Evolutionary conservation across 73 alveolate genomes (phyloP).

Genomic region (Paraurostyla sp.): DNA sequence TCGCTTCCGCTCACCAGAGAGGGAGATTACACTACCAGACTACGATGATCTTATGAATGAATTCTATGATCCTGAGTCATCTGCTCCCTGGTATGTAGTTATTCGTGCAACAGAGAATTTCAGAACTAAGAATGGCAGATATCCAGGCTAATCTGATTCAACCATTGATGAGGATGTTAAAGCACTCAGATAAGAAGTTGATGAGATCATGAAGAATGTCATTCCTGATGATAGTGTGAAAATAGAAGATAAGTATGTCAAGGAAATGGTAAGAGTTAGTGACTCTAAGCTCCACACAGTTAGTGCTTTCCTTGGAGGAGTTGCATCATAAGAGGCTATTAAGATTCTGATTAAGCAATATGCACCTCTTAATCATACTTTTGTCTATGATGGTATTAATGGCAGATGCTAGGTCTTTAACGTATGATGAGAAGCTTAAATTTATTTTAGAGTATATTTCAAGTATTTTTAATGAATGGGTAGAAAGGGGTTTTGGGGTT

Average conservation of each 20-base stretch:
- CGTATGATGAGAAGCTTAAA: constrained; percentile 65
- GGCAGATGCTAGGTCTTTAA: constrained; percentile 82
- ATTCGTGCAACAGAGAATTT: constrained; percentile 91
- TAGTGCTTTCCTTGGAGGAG: constrained; percentile 95
- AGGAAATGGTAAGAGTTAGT: constrained; percentile 91
- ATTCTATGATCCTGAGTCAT: constrained; percentile 79
- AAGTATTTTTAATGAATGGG: not conserved
- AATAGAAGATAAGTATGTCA: constrained; percentile 45
- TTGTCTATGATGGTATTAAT: constrained; percentile 91
- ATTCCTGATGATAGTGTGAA: constrained; percentile 55
- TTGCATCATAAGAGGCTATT: constrained; percentile 97
- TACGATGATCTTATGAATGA: constrained; percentile 81
- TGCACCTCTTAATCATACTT: constrained; percentile 95
- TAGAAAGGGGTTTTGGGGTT: too few relatives aligned
- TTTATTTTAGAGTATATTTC: not conserved
- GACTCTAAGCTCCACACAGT: constrained; percentile 89
- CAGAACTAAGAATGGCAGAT: constrained; percentile 75
- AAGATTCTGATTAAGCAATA: constrained; percentile 94
- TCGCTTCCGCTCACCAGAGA: constrained; percentile 38
- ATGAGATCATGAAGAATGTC: not conserved
- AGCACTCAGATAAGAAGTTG: constrained; percentile 2
- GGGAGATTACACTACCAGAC: constrained; percentile 79
- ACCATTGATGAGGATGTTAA: constrained; percentile 37
- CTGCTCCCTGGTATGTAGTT: constrained; percentile 88
- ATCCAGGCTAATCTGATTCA: constrained; percentile 88